Conservation (phyloP, 768 basidiomycete species). For the Russula virescens region DNA sequence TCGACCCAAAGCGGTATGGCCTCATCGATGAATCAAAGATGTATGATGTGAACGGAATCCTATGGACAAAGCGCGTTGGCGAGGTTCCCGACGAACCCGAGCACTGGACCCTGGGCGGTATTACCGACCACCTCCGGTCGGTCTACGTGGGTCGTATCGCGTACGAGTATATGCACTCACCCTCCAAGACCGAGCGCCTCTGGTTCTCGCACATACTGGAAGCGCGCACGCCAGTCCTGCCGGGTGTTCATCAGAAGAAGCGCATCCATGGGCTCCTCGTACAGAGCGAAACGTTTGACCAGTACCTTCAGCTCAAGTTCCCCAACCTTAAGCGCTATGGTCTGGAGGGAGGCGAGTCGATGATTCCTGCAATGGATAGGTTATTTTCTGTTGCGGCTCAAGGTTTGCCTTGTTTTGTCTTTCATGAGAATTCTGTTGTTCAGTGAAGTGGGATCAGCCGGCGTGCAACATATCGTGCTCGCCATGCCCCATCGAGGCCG, state of each 20-base stretch:
- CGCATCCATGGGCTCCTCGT: slow-evolving; percentile 66
- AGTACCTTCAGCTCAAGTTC: slow-evolving; percentile 82
- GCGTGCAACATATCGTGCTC: slow-evolving; percentile 64
- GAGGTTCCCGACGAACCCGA: slow-evolving; percentile 30
- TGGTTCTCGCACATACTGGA: slow-evolving; percentile 90
- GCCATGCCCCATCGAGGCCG: slow-evolving; percentile 89
- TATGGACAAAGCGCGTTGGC: slow-evolving; percentile 59
- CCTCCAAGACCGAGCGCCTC: slow-evolving; percentile 75
- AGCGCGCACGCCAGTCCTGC: slow-evolving; percentile 40
- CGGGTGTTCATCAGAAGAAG: slow-evolving; percentile 36
- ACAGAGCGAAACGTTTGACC: slow-evolving; percentile 75
- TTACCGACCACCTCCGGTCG: slow-evolving; percentile 59
- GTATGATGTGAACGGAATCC: slow-evolving; percentile 75
- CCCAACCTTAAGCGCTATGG: slow-evolving; percentile 86
- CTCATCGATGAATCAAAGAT: slow-evolving; percentile 45
- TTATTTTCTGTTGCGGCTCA: slow-evolving; percentile 63
- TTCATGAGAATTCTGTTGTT: not conserved
- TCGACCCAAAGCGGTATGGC: slow-evolving; percentile 74
- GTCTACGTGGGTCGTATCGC: slow-evolving; percentile 84
- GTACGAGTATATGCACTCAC: slow-evolving; percentile 90
- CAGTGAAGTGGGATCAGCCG: slow-evolving; percentile 36
- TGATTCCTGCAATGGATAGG: slow-evolving; percentile 81
- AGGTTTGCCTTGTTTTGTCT: slow-evolving; percentile 34
- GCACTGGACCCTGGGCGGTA: slow-evolving; percentile 65
- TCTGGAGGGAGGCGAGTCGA: slow-evolving; percentile 89